Conservation (phyloP, 805 yeast species). For the Priceomyces melissophilus region DNA sequence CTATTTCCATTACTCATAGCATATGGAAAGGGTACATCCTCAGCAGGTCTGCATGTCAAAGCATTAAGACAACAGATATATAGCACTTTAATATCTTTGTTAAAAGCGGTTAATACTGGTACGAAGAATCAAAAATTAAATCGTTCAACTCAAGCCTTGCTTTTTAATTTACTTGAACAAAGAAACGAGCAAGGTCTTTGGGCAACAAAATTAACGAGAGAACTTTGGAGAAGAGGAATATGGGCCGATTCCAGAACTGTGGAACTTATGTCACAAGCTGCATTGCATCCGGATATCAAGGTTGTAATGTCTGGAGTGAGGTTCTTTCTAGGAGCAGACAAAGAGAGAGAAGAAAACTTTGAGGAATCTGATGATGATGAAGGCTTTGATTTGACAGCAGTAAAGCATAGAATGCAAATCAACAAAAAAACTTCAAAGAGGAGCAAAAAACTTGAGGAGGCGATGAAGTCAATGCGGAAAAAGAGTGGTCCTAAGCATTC, state of each 20-base stretch:
- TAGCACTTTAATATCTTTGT: slow-evolving; percentile 67
- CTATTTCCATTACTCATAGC: slow-evolving; percentile 80
- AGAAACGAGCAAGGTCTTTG: slow-evolving; percentile 79
- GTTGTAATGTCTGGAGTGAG: slow-evolving; percentile 86
- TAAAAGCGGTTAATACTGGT: slow-evolving; percentile 84
- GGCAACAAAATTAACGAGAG: slow-evolving; percentile 95
- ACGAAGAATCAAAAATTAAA: slow-evolving; percentile 86
- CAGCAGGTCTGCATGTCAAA: slow-evolving; percentile 66
- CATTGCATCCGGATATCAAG: slow-evolving; percentile 81
- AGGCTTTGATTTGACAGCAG: slow-evolving; percentile 64
- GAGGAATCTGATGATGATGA: slow-evolving; percentile 73
- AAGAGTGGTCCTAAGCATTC: slow-evolving; percentile 52
- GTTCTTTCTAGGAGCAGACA: slow-evolving; percentile 93
- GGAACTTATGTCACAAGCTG: slow-evolving; percentile 97
- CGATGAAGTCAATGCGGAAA: slow-evolving; percentile 66
- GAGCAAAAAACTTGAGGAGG: slow-evolving; percentile 74
- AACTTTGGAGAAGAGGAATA: slow-evolving; percentile 94
- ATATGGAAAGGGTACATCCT: slow-evolving; percentile 47
- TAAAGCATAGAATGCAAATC: slow-evolving; percentile 78
- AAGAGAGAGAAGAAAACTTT: slow-evolving; percentile 81
- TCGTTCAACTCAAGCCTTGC: slow-evolving; percentile 84
- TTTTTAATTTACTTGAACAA: slow-evolving; percentile 82
- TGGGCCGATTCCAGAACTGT: slow-evolving; percentile 98
- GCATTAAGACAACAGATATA: slow-evolving; percentile 81
- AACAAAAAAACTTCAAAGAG: slow-evolving; percentile 81